phyloP scores from a whole-genome alignment of 305 asterid genomes.

The Fraxinus greggii region DNA sequence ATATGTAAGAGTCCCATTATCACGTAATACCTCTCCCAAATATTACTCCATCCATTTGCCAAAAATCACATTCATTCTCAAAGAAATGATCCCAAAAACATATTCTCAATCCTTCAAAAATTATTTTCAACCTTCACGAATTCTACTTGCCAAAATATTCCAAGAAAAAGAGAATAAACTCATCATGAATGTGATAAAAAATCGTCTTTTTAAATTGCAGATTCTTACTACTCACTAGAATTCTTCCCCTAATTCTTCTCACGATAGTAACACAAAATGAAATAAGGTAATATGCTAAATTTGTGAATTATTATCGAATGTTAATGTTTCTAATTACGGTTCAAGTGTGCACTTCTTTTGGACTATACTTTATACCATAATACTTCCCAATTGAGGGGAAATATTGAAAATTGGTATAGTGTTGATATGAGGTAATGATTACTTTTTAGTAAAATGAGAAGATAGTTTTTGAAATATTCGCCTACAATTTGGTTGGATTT shows the following conservation, averaged over 20 bases:
- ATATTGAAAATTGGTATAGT: background rate
- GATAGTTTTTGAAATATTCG: background rate
- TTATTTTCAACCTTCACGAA: background rate
- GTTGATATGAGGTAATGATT: background rate
- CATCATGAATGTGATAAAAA: background rate
- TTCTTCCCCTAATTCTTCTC: too few species aligned
- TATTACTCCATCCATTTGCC: background rate
- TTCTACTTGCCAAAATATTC: background rate
- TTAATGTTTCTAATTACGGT: too few species aligned
- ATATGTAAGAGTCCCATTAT: background rate
- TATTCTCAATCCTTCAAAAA: background rate
- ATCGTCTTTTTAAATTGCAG: too few species aligned
- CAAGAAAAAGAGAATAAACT: background rate
- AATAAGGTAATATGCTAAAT: too few species aligned
- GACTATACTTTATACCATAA: too few species aligned
- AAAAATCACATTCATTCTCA: background rate
- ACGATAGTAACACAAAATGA: too few species aligned
- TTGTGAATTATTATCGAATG: too few species aligned
- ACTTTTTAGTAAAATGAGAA: background rate
- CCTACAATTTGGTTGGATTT: background rate
- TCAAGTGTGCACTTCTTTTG: too few species aligned
- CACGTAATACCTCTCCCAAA: background rate
- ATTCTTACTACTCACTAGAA: too few species aligned
- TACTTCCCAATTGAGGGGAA: background rate
- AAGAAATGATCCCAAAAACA: background rate